Conservation (phyloP, 441 rosid species). For the Erysimum pusillum region DNA sequence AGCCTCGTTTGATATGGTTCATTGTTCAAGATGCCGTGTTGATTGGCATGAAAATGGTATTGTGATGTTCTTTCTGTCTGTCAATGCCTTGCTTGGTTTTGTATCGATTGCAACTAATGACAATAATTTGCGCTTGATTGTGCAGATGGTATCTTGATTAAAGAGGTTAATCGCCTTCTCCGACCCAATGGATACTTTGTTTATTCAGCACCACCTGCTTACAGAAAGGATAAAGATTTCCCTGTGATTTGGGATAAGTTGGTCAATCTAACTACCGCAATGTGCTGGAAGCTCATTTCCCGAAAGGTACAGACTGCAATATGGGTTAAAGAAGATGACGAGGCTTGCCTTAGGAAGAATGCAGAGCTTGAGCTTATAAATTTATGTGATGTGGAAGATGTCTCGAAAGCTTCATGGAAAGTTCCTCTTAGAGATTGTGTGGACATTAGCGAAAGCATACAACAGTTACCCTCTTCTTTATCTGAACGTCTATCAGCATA, state of each 20-base stretch:
- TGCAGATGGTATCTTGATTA: conserved; percentile 89
- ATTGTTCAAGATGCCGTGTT: conserved; percentile 98
- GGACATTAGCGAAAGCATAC: conserved; percentile 44
- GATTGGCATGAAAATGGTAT: conserved; percentile 98
- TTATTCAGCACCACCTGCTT: conserved; percentile 96
- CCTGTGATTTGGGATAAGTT: conserved; percentile 87
- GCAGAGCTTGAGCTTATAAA: conserved; percentile 65
- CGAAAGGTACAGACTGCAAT: conserved; percentile 89
- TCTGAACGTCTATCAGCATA: conserved; percentile 71
- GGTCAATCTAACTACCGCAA: conserved; percentile 83
- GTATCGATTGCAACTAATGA: background rate
- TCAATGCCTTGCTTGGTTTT: conserved; percentile 26
- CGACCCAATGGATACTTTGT: conserved; percentile 89
- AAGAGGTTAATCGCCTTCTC: conserved; percentile 84
- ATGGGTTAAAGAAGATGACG: conserved; percentile 79
- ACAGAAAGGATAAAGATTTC: conserved; percentile 81
- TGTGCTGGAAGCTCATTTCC: conserved; percentile 98
- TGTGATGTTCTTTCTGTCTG: conserved; percentile 26
- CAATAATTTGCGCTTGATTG: conserved; percentile 20
- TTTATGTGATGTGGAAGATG: conserved; percentile 65
- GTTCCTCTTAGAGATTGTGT: conserved; percentile 78
- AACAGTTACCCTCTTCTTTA: conserved; percentile 61
- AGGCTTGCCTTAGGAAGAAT: conserved; percentile 73
- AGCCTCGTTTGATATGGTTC: conserved; percentile 92
- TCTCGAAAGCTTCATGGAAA: conserved; percentile 77